Base-by-base conservation (phyloP, 805 yeast species). In the Pichia deserticola region DNA sequence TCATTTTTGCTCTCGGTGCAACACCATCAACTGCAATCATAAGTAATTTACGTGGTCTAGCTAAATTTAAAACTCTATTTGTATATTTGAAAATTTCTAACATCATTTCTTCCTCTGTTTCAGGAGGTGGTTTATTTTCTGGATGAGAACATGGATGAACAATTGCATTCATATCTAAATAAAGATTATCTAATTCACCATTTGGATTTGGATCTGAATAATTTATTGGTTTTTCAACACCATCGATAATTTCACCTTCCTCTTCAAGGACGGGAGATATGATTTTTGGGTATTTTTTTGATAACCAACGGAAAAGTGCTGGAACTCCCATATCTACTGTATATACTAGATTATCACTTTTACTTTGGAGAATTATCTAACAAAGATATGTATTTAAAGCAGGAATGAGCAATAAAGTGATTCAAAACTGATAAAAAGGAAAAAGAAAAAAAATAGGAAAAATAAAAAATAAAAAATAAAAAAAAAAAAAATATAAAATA, bases 71-170 rank as follows among this genome's bases (percentile, higher is more conserved):
- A 7, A 93, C 97, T 43, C 96, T 75, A 56, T 93, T 95, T 0
- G 99, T 93, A 64, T 93, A 93, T 58, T 81, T 82, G 70, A 93
- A 93, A 30, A 93, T 84, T 42, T 92, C 98, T 51, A 90, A 67
- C 73, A 93, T 82, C 99, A 93, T 93, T 62, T 93, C 97, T 53
- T 89, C 96, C 61, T 93, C 99, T 0, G 92, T 89, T 58, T 83
- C 95, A 11, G 99, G 99, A 0, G 99, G 84, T 0, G 97, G 96
- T 57, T 84, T 84, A 57, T 92, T 86, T 62, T 92, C 99, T 0
- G 99, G 99, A 66, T 93, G 99, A 3, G 97, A 85, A 73, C 98
- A 93, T 1, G 99, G 99, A 72, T 93, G 99, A 5, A 93, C 99
- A 62, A 93, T 93, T 72, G 98, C 99, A 64, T 93, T 93, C 99